A percentile compares a stretch with the other conserved stretches of the same genome.
phyloP scores from a whole-genome alignment of 2,329 filamentous ascomycete species.

The Paracoccidioides lutzii region DNA sequence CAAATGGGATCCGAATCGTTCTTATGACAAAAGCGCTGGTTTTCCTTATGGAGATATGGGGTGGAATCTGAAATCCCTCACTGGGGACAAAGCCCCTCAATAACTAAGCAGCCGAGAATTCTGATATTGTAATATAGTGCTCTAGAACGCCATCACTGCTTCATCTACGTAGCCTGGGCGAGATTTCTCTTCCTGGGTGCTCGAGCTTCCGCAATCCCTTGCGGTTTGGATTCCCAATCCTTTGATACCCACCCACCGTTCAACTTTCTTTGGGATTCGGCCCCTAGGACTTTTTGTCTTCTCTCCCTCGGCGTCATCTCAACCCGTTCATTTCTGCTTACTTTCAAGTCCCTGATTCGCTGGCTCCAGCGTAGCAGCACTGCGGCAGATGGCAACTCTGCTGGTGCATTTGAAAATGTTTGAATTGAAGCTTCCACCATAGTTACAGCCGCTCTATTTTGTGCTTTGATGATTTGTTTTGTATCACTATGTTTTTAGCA shows the following conservation, averaged over 20 bases:
- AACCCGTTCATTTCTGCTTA: background rate
- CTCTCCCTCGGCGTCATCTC: background rate
- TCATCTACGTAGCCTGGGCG: background rate
- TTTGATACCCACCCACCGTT: background rate
- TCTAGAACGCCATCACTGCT: background rate
- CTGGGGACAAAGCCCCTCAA: no score
- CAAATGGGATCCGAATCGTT: no score
- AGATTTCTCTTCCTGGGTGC: background rate
- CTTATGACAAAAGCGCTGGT: no score
- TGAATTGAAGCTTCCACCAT: no score
- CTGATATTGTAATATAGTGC: no score
- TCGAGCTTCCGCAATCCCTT: slow-evolving; percentile 1
- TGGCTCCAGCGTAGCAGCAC: background rate
- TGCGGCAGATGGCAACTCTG: background rate
- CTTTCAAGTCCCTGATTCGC: slow-evolving; percentile 1
- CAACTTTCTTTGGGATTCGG: background rate
- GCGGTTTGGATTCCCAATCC: background rate
- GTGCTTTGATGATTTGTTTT: no score
- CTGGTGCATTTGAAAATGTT: no score
- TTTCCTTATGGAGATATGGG: no score
- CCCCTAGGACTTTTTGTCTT: background rate
- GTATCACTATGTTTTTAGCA: no score
- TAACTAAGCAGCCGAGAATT: no score
- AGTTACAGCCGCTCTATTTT: no score
- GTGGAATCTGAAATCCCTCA: no score